A percentile compares a stretch with the other conserved stretches of the same genome.
Evolutionary conservation across 345 rosid genomes (phyloP).

Genomic region (Arabis hirsuta): DNA sequence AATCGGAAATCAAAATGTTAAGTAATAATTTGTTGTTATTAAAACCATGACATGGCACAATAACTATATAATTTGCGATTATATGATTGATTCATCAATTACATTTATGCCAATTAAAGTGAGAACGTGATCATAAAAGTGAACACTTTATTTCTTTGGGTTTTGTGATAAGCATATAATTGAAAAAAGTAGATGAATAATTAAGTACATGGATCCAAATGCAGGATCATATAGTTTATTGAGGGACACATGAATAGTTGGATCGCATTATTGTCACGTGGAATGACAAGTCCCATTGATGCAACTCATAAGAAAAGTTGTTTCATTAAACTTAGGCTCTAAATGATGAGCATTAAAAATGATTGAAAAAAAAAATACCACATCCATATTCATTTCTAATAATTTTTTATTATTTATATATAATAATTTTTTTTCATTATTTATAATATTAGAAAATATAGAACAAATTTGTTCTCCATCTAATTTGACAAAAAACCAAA

Average conservation of each 20-base stretch:
- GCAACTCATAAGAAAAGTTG: constrained; percentile 23
- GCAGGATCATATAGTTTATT: constrained; percentile 28
- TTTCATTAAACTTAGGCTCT: constrained; percentile 26
- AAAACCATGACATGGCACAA: background rate
- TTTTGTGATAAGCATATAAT: background rate
- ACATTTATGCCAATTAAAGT: constrained; percentile 3
- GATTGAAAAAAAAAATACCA: too few species aligned
- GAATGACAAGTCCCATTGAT: constrained; percentile 23
- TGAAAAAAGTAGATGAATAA: constrained; percentile 25
- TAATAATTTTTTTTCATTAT: too few species aligned
- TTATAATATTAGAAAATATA: too few species aligned
- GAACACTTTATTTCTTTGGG: background rate
- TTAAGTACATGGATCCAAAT: constrained; percentile 30
- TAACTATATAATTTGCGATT: background rate
- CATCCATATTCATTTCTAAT: too few species aligned
- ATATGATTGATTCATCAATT: background rate
- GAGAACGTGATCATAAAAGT: constrained; percentile 23
- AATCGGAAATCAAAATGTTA: too few species aligned
- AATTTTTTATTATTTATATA: too few species aligned
- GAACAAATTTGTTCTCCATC: too few species aligned
- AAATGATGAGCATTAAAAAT: too few species aligned
- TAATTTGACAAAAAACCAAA: too few species aligned
- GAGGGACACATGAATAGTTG: constrained; percentile 35
- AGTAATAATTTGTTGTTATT: too few species aligned
- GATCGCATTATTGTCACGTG: constrained; percentile 41